Percentiles rank a stretch among this genome's conserved stretches.
These are phyloP conservation scores for Amaranthus cruentus DNA, from an alignment of 148 eudicot species.

Conservation along the genomic window DNA sequence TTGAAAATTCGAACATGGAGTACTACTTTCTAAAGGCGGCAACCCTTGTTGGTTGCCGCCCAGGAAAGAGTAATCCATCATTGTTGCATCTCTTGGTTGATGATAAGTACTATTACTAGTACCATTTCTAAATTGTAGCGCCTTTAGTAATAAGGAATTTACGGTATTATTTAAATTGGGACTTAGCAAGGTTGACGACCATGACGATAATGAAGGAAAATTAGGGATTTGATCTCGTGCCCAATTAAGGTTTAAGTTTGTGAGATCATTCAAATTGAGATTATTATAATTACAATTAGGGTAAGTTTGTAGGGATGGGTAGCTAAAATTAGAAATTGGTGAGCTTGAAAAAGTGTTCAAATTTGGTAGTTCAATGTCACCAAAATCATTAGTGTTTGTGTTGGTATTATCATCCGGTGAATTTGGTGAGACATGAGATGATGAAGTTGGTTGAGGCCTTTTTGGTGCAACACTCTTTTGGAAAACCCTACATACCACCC, in stretches of 20 bases:
- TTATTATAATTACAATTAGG: neutral
- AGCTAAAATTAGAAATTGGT: conserved; percentile 20
- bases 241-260: conserved; percentile 40
- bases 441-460: conserved; percentile 47
- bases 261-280: conserved; percentile 4
- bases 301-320: conserved; percentile 32
- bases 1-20: conserved; percentile 27
- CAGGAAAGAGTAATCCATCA: conserved; percentile 29
- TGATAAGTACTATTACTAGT: conserved; percentile 3
- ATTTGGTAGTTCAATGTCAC: conserved; percentile 58
- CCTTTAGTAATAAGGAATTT: conserved; percentile 65
- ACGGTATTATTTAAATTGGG: conserved; percentile 46
- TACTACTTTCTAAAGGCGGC: conserved; percentile 22
- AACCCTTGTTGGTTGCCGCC: conserved; percentile 29
- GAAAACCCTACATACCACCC: conserved; percentile 88
- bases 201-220: conserved; percentile 37
- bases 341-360: conserved; percentile 35
- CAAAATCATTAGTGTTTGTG: conserved; percentile 47
- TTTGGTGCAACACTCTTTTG: conserved; percentile 60
- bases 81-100: conserved; percentile 38
- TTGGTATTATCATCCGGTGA: conserved; percentile 45
- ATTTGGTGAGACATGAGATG: conserved; percentile 48
- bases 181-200: conserved; percentile 50
- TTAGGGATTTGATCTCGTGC: conserved; percentile 34
- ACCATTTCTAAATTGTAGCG: conserved; percentile 48